Evolutionary conservation across 768 basidiomycete species (phyloP).

Genomic region (Suillus sp.): DNA sequence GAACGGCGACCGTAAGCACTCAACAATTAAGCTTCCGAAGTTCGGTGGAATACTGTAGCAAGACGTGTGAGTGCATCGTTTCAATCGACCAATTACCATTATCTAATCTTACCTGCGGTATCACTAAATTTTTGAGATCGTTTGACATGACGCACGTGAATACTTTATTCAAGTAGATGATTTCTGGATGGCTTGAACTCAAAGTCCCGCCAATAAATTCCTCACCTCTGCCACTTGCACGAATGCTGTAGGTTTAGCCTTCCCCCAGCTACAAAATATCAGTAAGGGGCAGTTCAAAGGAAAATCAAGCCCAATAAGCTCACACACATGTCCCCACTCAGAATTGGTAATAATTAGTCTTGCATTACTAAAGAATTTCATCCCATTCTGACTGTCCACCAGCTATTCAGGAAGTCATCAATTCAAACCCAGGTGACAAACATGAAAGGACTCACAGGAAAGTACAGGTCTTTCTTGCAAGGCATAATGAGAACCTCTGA

Average conservation of each 20-base stretch:
- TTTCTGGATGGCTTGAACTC: not conserved
- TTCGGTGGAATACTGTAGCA: not conserved
- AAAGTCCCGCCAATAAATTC: conserved; percentile 44
- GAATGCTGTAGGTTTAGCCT: conserved; percentile 43
- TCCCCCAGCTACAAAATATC: conserved; percentile 41
- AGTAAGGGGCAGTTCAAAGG: not conserved
- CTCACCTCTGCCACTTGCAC: conserved; percentile 40
- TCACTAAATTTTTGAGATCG: not conserved
- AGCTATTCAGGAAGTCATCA: conserved; percentile 36
- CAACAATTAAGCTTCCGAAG: not conserved
- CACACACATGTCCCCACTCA: conserved; percentile 59
- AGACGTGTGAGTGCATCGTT: not conserved
- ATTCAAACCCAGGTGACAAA: not conserved
- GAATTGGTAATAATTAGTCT: conserved; percentile 53
- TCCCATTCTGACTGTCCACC: conserved; percentile 52
- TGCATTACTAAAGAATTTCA: conserved; percentile 42
- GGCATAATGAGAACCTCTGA: conserved; percentile 57
- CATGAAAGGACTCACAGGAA: conserved; percentile 39
- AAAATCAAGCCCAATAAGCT: conserved; percentile 16
- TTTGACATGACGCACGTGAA: not conserved
- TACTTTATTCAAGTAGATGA: not conserved
- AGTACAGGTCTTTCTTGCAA: conserved; percentile 59
- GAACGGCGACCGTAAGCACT: not conserved
- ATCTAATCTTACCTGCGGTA: not conserved
- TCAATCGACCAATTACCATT: not conserved